Evolutionary conservation across 148 eudicot species (phyloP), one percentile per base, ranked within the genome.

Genomic region (Dianthus caryophyllus): DNA sequence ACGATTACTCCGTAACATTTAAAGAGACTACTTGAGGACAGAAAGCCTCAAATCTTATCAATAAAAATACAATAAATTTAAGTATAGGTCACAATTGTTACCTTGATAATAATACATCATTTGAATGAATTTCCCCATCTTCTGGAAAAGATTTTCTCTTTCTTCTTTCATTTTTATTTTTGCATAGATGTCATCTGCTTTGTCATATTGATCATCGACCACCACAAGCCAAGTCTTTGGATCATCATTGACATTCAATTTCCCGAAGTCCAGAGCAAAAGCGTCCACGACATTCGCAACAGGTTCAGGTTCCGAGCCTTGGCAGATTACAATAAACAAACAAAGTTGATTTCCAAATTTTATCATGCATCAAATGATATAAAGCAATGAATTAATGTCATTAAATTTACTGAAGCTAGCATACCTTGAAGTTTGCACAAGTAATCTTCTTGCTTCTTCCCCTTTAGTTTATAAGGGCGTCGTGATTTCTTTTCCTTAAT

Each of bases 141-240:
- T 66, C 9, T 12, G 0, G 6, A 30, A 26, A 9, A 76, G 64
- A 15, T n/a, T 17, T 8, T 0, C 17, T 51, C 39, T 76, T 66
- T 76, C 75, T 66, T 65, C 30, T 25, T 22, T 29, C 5, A 59
- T 39, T 16, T 50, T 48, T 9, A 48, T 49, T 27, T 51, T 30
- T 9, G 48, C 69, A 29, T 65, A 5, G 49, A 47, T 1, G 9
- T 21, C 53, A 38, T 52, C 27, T 20, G 33, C 46, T 30, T 30
- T 29, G 29, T 41, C 16, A 15, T 38, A 27, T 46, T 50, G 55
- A 7, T 26, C 69, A 60, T 25, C 41, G 7, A 51, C 17, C 44
- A 66, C 18, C 6, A 76, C 26, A 52, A 31, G 61, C 75, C 71
- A 31, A 71, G 39, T 31, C 56, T 66, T 24, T 44, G 75, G 75